These are phyloP conservation scores for Avena sativa DNA, from an alignment of 176 grass and related monocot species.

Conservation along the genomic window DNA sequence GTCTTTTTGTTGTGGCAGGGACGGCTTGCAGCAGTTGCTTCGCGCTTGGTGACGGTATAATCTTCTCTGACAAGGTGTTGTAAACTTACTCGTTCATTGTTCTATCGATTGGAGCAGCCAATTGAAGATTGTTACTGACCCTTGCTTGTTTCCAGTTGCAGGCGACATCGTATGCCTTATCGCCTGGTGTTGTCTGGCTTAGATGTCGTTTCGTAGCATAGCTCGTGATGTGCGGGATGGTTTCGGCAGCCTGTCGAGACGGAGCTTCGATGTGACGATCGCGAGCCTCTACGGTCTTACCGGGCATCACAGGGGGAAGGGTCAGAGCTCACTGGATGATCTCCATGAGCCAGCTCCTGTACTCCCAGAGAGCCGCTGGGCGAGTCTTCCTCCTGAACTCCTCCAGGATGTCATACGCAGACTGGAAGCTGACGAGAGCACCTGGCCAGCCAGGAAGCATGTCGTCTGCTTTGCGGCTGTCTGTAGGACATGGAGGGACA, in stretches of 20 bases:
- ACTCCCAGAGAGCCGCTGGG: slow-evolving; percentile 76
- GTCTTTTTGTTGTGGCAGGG: slow-evolving; percentile 34
- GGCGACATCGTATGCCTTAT: slow-evolving; percentile 47
- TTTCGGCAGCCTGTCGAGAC: slow-evolving; percentile 77
- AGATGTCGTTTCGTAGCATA: slow-evolving; percentile 97
- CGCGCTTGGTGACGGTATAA: neutral
- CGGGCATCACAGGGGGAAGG: slow-evolving; percentile 64
- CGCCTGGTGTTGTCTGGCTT: slow-evolving; percentile 27
- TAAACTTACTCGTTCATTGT: neutral
- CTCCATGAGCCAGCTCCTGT: slow-evolving; percentile 55
- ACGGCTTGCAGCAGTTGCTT: slow-evolving; percentile 29
- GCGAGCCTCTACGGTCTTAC: slow-evolving; percentile 75
- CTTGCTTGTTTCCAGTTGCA: slow-evolving; percentile 21
- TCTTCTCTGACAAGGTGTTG: neutral
- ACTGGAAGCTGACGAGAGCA: slow-evolving; percentile 77
- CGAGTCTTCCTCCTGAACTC: slow-evolving; percentile 89
- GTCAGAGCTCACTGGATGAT: slow-evolving; percentile 67
- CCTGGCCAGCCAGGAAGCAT: slow-evolving; percentile 85
- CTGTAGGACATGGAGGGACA: slow-evolving; percentile 95
- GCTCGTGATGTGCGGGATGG: slow-evolving; percentile 91
- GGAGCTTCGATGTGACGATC: slow-evolving; percentile 91
- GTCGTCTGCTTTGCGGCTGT: slow-evolving; percentile 91
- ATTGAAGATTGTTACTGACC: neutral
- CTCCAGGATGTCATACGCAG: slow-evolving; percentile 83
- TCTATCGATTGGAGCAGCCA: neutral